Evolutionary conservation across 2,329 filamentous ascomycete species (phyloP), one percentile per base, ranked within the genome.

Genomic region (Penicillium sp.): DNA sequence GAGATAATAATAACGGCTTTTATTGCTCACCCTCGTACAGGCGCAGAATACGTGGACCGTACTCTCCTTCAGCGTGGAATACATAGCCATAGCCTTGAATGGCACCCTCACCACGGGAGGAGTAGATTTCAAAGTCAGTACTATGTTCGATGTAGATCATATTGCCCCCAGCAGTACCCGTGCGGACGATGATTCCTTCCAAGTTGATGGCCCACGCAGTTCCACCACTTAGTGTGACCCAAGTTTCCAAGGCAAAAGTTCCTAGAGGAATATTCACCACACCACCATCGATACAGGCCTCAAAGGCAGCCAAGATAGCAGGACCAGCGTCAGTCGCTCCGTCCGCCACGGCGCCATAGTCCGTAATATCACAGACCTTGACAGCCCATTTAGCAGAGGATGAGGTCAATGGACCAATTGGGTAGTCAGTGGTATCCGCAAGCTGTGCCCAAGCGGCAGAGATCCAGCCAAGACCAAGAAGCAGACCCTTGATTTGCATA

Each of bases 71-170:
- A 21, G 71, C 69, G 67, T 82, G 80, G 62, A 80, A 77, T 58
- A 77, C 67, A 59, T 79, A 83, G 13, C 80, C 81, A 57, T 78
- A 75, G 23, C 78, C 80, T 66, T 83, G 81, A n/a, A 83, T 72
- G 33, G 80, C 80, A 53, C 55, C 55, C 21, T 44, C 29, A 14
- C 81, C 81, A 49, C 75, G 75, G 16, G 77, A 78, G 3, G 74
- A 81, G 53, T 77, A 82, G 50, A 83, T 62, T 64, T 83, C 81
- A 39, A 83, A 78, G 61, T 83, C 79, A n/a, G 55, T 57, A 33
- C 55, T 57, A 33, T 57, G 55, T 27, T 57, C 55, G n/a, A 57
- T 57, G 14, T 29, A 57, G 19, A 57, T 57, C 50, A 57, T 57
- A 16, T 53, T 57, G 10, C 55, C 55, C 2, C 50, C 35, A 14